Evolutionary conservation across 139 green algal genomes (phyloP), one percentile per base, ranked within the genome.

Genomic region (Spirogloea muscicola): DNA sequence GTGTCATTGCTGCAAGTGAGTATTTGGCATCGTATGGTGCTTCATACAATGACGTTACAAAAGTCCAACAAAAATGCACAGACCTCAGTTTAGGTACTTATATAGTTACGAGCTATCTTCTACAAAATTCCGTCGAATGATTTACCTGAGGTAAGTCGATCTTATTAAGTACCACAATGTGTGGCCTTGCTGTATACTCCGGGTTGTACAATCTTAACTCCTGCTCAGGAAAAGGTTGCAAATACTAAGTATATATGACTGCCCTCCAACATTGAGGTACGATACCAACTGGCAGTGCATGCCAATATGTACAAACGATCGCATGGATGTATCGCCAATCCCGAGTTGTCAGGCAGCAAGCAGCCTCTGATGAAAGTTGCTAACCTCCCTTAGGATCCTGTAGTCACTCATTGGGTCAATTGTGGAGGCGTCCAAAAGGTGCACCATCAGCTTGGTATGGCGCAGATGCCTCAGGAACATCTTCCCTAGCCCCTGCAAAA

Each of bases 201-300:
- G 91, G 89, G 72, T 96, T 96, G 87, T 96, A 96, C 89, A 96
- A 88, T 18, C 87, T 80, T 72, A 96, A 86, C 86, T 96, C 91
- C 81, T 79, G 71, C 58, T 6, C 6, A 21, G 21, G 31, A 18
- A 25, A 18, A 68, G 21, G 18, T 9, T n/a, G 13, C 49, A 13
- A 5, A 90, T 84, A 0, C 87, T 51, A 77, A 82, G n/a, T n/a
- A n/a, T n/a, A n/a, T n/a, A n/a, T n/a, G n/a, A n/a, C n/a, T n/a
- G n/a, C n/a, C n/a, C n/a, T n/a, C n/a, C n/a, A n/a, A n/a, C n/a
- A n/a, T n/a, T n/a, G n/a, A n/a, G n/a, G n/a, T n/a, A n/a, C 64
- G 3, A 72, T 62, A 74, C 4, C 4, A 65, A 77, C 48, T 57
- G 41, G 40, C 18, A 29, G 40, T 25, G 34, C 49, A 55, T 41